phyloP scores from a whole-genome alignment of 306 rosid genomes.

The Delonix regia region DNA sequence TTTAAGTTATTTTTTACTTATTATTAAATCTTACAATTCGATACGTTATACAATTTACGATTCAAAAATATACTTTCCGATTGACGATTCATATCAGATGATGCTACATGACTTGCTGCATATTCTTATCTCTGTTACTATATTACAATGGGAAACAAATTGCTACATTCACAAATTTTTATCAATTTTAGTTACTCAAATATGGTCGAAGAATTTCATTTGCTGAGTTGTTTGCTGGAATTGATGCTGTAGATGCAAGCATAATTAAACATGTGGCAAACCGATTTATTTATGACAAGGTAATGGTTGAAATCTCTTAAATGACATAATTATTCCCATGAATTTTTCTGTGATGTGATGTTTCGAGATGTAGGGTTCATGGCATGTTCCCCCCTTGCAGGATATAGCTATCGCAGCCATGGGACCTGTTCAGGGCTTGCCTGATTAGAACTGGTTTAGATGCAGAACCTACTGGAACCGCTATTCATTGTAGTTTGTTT shows the following conservation, averaged over 20 bases:
- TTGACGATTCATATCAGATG: no score
- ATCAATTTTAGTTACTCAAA: conserved; percentile 65
- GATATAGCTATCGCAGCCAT: conserved; percentile 89
- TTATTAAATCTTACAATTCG: no score
- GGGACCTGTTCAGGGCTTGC: conserved; percentile 85
- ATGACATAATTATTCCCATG: neutral
- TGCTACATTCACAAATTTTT: neutral
- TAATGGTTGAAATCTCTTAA: conserved; percentile 30
- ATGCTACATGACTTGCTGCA: no score
- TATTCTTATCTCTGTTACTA: neutral
- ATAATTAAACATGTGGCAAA: conserved; percentile 92
- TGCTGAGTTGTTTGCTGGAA: conserved; percentile 92
- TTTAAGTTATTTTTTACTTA: no score
- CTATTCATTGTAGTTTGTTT: conserved; percentile 46
- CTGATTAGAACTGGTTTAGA: conserved; percentile 98
- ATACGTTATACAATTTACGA: no score
- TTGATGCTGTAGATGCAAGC: conserved; percentile 91
- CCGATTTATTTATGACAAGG: conserved; percentile 92
- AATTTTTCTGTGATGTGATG: neutral
- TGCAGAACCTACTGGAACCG: conserved; percentile 99
- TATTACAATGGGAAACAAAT: neutral
- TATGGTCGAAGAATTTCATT: conserved; percentile 94
- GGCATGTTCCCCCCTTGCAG: conserved; percentile 46
- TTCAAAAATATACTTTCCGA: no score
- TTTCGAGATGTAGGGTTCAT: neutral